Evolutionary conservation across 176 grass and related monocot genomes (phyloP).

Genomic region (Oryza brachyantha): DNA sequence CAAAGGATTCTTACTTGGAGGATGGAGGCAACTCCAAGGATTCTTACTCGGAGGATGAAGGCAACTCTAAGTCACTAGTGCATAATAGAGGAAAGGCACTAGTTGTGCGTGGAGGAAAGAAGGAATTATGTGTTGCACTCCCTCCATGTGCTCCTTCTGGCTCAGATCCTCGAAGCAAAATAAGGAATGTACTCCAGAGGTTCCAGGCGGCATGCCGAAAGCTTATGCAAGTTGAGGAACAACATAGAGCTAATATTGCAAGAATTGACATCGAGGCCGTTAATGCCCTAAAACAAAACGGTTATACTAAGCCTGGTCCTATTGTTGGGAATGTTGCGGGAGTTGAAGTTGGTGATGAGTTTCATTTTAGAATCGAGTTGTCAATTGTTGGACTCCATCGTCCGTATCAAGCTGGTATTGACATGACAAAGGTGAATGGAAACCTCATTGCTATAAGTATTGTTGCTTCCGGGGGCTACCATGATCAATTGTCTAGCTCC

Average conservation of each 20-base stretch:
- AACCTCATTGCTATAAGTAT: constrained; percentile 52
- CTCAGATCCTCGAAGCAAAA: constrained; percentile 43
- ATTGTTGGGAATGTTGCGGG: constrained; percentile 58
- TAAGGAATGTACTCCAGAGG: constrained; percentile 43
- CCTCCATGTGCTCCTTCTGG: constrained; percentile 44
- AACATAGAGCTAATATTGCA: constrained; percentile 10
- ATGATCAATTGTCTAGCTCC: constrained; percentile 56
- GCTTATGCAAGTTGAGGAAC: constrained; percentile 56
- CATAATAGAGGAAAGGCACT: not conserved
- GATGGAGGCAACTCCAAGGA: constrained; percentile 27
- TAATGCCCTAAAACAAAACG: constrained; percentile 34
- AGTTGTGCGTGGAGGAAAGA: constrained; percentile 22
- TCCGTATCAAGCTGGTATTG: constrained; percentile 57
- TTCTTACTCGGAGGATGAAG: constrained; percentile 14
- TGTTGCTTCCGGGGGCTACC: constrained; percentile 68
- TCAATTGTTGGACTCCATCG: constrained; percentile 67
- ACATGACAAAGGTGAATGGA: constrained; percentile 25
- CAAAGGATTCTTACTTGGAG: constrained; percentile 18
- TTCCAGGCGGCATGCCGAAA: constrained; percentile 57
- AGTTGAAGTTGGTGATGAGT: constrained; percentile 75
- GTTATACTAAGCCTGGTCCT: constrained; percentile 36
- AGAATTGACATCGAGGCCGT: constrained; percentile 43
- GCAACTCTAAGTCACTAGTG: constrained; percentile 12
- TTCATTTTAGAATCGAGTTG: constrained; percentile 66
- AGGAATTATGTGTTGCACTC: constrained; percentile 38